These are phyloP conservation scores for Glycine latifolia DNA, from an alignment of 306 rosid species.

Conservation along the genomic window DNA sequence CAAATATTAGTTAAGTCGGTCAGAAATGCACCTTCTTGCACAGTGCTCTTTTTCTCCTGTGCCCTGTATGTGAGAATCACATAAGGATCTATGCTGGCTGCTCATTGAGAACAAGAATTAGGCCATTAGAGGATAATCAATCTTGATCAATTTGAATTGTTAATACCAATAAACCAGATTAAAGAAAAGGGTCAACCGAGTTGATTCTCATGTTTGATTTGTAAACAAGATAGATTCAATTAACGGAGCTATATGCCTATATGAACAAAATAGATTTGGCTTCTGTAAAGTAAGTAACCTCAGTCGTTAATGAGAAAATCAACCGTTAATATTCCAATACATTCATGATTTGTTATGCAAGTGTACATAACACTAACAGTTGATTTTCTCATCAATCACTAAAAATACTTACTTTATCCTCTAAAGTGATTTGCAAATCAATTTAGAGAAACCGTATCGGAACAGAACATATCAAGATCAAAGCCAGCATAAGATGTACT, in stretches of 20 bases:
- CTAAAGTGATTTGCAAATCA: not conserved
- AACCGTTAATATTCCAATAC: not conserved
- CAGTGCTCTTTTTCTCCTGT: conserved; percentile 57
- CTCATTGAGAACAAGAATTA: conserved; percentile 22
- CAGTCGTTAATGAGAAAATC: not conserved
- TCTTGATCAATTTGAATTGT: not conserved
- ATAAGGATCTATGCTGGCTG: conserved; percentile 57
- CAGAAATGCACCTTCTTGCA: conserved; percentile 47
- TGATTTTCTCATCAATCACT: not conserved
- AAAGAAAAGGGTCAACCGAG: conserved; percentile 13
- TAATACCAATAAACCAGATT: not conserved
- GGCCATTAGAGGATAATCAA: not conserved
- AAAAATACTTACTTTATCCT: not conserved
- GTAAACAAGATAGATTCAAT: conserved; percentile 20
- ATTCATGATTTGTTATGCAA: not conserved
- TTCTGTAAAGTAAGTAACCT: not conserved
- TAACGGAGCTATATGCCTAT: not conserved
- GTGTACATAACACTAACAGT: too few relatives aligned
- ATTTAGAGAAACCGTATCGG: not conserved
- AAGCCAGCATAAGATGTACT: not conserved
- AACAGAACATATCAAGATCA: conserved; percentile 6
- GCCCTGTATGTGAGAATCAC: conserved; percentile 52
- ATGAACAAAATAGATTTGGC: not conserved
- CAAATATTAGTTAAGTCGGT: not conserved
- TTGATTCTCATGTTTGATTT: conserved; percentile 3